Evolutionary conservation across 305 asterid genomes (phyloP).

Genomic region (Fraxinus paxiana): DNA sequence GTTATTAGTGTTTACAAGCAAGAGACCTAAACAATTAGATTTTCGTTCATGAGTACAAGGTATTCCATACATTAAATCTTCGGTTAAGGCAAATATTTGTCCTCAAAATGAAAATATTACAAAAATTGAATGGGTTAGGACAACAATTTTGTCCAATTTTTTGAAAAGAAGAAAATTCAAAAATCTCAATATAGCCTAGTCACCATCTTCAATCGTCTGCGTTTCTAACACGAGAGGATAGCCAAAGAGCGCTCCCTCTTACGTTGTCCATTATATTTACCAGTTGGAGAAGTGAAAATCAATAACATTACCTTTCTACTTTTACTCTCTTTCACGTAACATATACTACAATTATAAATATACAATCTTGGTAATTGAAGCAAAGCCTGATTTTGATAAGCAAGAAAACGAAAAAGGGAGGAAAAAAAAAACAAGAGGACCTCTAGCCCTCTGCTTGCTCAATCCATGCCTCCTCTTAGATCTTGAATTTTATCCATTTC

Average conservation of each 20-base stretch:
- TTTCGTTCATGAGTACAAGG: background rate
- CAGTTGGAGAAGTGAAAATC: slow-evolving; percentile 38
- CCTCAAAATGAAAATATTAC: slow-evolving; percentile 1
- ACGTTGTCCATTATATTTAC: slow-evolving; percentile 22
- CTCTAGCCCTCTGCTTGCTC: slow-evolving; percentile 7
- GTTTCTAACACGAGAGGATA: slow-evolving; percentile 41
- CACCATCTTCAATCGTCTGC: slow-evolving; percentile 33
- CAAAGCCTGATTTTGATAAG: slow-evolving; percentile 42
- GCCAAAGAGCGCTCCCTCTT: slow-evolving; percentile 28
- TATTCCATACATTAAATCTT: background rate
- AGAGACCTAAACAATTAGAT: background rate
- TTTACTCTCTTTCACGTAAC: slow-evolving; percentile 20
- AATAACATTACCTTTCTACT: slow-evolving; percentile 27
- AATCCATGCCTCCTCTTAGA: slow-evolving; percentile 45
- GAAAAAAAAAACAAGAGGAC: slow-evolving; percentile 17
- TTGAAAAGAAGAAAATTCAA: background rate
- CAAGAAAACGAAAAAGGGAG: slow-evolving; percentile 39
- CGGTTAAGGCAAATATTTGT: background rate
- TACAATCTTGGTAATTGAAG: slow-evolving; percentile 41
- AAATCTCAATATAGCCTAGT: slow-evolving; percentile 26
- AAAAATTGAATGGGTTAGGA: background rate
- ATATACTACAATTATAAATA: slow-evolving; percentile 25
- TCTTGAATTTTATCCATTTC: slow-evolving; percentile 49
- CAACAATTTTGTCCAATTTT: slow-evolving; percentile 16
- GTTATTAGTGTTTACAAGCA: background rate